A percentile compares a stretch with the other conserved stretches of the same genome.
These are phyloP conservation scores for Umbelopsis vinacea DNA, from an alignment of 192 early-diverging fungal genomes.

Conservation along the genomic window DNA sequence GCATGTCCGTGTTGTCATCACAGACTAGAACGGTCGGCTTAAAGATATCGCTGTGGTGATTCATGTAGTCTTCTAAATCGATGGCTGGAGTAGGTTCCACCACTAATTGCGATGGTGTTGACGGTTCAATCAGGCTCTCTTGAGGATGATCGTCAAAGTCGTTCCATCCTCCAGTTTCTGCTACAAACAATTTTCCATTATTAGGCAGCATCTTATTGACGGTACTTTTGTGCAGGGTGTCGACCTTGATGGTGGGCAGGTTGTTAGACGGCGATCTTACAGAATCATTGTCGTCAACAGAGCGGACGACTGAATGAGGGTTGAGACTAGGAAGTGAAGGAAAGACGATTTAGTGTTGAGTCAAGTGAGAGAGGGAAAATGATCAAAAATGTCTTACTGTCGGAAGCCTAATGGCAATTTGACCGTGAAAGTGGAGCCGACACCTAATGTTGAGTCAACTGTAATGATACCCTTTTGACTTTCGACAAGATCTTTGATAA, in stretches of 20 bases:
- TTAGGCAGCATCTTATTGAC: neutral
- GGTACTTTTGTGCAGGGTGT: too few relatives aligned
- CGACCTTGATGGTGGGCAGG: too few relatives aligned
- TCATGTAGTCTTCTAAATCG: neutral
- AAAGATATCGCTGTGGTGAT: conserved; percentile 2
- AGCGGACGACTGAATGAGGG: neutral
- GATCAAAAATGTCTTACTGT: neutral
- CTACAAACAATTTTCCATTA: neutral
- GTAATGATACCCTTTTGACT: conserved; percentile 54
- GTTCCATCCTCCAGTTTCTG: conserved; percentile 5
- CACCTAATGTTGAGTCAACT: conserved; percentile 43
- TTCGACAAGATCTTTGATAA: conserved; percentile 59
- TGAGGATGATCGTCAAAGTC: neutral
- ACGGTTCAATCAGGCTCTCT: too few relatives aligned
- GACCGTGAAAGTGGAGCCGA: conserved; percentile 52
- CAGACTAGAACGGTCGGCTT: conserved; percentile 39
- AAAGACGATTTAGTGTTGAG: too few relatives aligned
- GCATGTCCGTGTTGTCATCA: conserved; percentile 54
- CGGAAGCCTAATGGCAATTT: conserved; percentile 6
- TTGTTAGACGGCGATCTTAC: neutral
- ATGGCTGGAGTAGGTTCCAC: neutral
- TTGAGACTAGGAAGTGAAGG: neutral
- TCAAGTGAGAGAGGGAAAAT: too few relatives aligned
- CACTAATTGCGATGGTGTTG: neutral
- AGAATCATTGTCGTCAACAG: too few relatives aligned